Evolutionary conservation across 192 early-diverging fungal species (phyloP).

Genomic region (Lobosporangium transversale): DNA sequence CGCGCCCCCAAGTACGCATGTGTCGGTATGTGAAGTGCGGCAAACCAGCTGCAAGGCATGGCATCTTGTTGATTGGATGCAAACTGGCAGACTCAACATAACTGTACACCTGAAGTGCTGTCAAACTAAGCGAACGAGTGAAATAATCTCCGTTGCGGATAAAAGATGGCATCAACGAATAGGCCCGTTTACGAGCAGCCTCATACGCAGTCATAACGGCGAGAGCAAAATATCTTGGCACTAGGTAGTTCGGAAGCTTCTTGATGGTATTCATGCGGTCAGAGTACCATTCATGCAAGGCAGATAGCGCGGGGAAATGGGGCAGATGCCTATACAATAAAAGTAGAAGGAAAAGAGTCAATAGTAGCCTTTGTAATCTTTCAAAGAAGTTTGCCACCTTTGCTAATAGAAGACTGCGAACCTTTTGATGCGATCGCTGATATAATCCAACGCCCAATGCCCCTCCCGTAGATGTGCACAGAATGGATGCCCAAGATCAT

Average conservation of each 20-base stretch:
- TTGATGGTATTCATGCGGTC: slow-evolving; percentile 78
- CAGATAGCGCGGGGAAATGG: slow-evolving; percentile 27
- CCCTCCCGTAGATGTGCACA: slow-evolving; percentile 91
- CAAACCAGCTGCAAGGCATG: slow-evolving; percentile 91
- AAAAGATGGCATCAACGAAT: slow-evolving; percentile 68
- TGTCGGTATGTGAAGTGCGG: slow-evolving; percentile 93
- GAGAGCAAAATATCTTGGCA: slow-evolving; percentile 95
- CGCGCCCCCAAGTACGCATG: slow-evolving; percentile 99
- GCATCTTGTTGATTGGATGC: slow-evolving; percentile 64
- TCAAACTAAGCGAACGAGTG: slow-evolving; percentile 76
- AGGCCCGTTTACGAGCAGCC: slow-evolving; percentile 70
- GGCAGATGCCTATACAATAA: slow-evolving; percentile 37
- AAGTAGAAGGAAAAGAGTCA: not conserved
- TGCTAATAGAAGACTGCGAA: not conserved
- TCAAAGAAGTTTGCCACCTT: no score
- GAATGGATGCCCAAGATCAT: slow-evolving; percentile 94
- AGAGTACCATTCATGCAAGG: slow-evolving; percentile 79
- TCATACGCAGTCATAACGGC: slow-evolving; percentile 81
- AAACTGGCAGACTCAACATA: slow-evolving; percentile 85
- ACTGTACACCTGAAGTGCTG: slow-evolving; percentile 87
- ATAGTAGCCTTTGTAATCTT: not conserved
- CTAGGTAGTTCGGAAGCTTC: slow-evolving; percentile 80
- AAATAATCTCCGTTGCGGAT: slow-evolving; percentile 71
- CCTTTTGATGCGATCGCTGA: slow-evolving; percentile 74
- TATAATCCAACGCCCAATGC: slow-evolving; percentile 92